Percentiles rank a stretch among this genome's conserved stretches.
Evolutionary conservation across 2,329 filamentous ascomycete genomes (phyloP).

Genomic region (Fusarium sp.): DNA sequence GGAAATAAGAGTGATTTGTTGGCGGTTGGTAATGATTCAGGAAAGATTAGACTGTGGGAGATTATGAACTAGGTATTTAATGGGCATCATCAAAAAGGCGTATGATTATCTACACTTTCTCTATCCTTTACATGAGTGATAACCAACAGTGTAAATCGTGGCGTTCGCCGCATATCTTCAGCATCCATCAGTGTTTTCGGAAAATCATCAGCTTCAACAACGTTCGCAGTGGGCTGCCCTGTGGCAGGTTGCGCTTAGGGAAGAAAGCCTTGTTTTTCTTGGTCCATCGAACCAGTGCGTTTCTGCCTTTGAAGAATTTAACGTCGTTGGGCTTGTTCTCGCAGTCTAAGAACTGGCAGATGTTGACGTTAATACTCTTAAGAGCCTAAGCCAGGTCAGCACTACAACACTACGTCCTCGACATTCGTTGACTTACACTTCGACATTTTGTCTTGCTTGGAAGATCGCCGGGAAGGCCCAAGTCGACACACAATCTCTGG

Average conservation of each 20-base stretch:
- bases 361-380: constrained; percentile 59
- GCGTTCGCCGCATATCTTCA: background rate
- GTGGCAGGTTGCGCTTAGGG: constrained; percentile 48
- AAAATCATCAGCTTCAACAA: constrained; percentile 21
- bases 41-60: constrained; percentile 92
- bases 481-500: constrained; percentile 58
- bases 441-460: constrained; percentile 59
- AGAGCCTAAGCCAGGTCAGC: constrained; percentile 52
- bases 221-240: constrained; percentile 54
- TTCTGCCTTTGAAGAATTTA: constrained; percentile 49
- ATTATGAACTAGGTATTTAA: constrained; percentile 69
- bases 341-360: constrained; percentile 59
- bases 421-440: constrained; percentile 50
- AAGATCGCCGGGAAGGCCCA: constrained; percentile 54
- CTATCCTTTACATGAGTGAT: background rate
- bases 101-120: constrained; percentile 22
- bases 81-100: constrained; percentile 38
- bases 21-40: constrained; percentile 88
- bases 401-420: background rate
- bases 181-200: background rate
- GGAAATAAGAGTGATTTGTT: constrained; percentile 74
- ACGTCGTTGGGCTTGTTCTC: constrained; percentile 45
- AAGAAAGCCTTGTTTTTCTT: constrained; percentile 50
- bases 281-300: constrained; percentile 45
- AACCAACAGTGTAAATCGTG: background rate